Conservation (phyloP, 2,329 filamentous ascomycete species). For the Endoconidiophora laricicola region DNA sequence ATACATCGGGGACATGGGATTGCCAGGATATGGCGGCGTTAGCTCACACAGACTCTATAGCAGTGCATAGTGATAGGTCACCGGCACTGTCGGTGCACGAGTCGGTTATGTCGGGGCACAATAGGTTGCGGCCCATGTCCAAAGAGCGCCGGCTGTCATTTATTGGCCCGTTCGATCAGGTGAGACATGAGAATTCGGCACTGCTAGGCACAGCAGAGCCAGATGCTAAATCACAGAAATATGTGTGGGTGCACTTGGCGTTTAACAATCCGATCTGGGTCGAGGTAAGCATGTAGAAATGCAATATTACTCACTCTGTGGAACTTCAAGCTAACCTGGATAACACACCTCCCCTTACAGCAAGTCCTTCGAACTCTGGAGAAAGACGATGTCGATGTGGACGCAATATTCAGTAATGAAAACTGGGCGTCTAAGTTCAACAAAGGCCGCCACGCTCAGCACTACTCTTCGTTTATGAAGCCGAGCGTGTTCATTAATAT, state of each 20-base stretch:
- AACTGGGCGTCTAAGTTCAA: constrained; percentile 33
- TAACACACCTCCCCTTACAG: constrained; percentile 13
- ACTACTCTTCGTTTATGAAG: constrained; percentile 33
- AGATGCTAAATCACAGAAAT: constrained; percentile 5
- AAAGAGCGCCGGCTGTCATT: not conserved
- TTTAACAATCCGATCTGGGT: constrained; percentile 43
- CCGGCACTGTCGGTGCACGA: too few species aligned
- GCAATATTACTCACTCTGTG: not conserved
- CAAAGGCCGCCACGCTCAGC: constrained; percentile 30
- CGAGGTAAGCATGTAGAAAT: constrained; percentile 24
- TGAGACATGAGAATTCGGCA: not conserved
- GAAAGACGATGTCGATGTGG: constrained; percentile 22
- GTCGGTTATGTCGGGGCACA: too few species aligned
- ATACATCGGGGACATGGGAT: too few species aligned
- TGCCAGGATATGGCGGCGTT: too few species aligned
- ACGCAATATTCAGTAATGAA: constrained; percentile 27
- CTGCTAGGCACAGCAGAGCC: not conserved
- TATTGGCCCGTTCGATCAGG: constrained; percentile 2
- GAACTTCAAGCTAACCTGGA: too few species aligned
- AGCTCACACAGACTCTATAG: too few species aligned
- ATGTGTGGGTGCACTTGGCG: constrained; percentile 33
- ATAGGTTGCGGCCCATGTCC: not conserved
- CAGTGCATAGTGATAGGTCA: too few species aligned
- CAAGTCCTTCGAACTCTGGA: constrained; percentile 30
- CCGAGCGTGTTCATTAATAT: constrained; percentile 19